Base-by-base conservation (phyloP, 2,329 filamentous ascomycete genomes). In the Pezicula rhizophila region DNA sequence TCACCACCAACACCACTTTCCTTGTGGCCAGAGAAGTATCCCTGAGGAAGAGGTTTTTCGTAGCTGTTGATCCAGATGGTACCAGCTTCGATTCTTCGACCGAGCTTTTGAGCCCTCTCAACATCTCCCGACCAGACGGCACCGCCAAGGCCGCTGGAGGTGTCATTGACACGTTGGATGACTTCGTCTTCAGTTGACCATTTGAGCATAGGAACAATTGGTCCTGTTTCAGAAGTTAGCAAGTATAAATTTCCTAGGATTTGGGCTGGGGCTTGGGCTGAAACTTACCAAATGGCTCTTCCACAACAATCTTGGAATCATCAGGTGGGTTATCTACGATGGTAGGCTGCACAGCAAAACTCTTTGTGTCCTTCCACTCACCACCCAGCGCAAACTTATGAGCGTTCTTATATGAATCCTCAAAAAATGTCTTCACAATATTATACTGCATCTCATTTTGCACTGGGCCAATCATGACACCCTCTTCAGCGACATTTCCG, bases 381-480 rank as follows among this genome's bases (percentile, higher is more conserved):
- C 68, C 73, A 10, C 76, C 78, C 12, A 72, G 57, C 1, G 74
- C 74, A 39, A 79, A 69, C 11, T 74, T 72, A 55, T 77, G 72
- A 42, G 76, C 75, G 34, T 77, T 73, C 52, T 70, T 68, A 57
- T 75, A 71, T 50, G 76, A 78, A 44, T 82, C 77, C 8, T 70
- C 70, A 46, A 85, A 72, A 52, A 82, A 74, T 11, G 68, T 63
- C 57, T 75, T 76, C 23, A 82, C 78, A 20, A 74, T 75, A 42
- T 83, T 76, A 59, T 74, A 86, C 63, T 87, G 84, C 74, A 80
- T 76, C 55, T 72, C 66, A 64, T 87, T 87, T 52, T 82, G 80
- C 2, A 86, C 65, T 0, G 84, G 84, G 1, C 80, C 77, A 68
- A 44, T 65, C 70, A 47, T 75, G 61, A 37, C 64, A 49, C 57